Percentiles rank a stretch among this genome's conserved stretches.
These are phyloP conservation scores for Aspergillus panamensis DNA, from an alignment of 495 filamentous ascomycete genomes.

Conservation along the genomic window DNA sequence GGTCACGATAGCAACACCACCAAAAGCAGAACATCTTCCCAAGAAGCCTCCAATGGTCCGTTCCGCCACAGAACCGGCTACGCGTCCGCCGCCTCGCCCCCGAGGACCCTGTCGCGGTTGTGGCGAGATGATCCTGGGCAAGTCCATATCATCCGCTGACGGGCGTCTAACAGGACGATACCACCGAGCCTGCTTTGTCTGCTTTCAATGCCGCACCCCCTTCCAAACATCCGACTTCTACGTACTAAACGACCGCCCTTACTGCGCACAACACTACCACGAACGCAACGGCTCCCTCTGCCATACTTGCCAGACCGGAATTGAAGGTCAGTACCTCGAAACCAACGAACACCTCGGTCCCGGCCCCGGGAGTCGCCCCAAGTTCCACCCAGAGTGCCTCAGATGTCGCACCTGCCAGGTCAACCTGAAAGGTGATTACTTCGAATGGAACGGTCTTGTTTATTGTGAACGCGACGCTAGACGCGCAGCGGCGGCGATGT, in stretches of 20 bases:
- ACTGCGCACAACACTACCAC: conserved; percentile 92
- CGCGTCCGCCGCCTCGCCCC: conserved; percentile 31
- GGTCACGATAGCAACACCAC: not conserved
- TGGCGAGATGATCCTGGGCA: conserved; percentile 72
- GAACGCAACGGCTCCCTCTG: conserved; percentile 84
- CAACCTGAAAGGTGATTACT: conserved; percentile 65
- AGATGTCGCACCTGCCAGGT: conserved; percentile 59
- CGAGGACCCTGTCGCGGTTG: conserved; percentile 87
- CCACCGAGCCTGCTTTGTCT: conserved; percentile 92
- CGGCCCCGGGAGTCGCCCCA: conserved; percentile 54
- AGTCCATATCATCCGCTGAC: conserved; percentile 90
- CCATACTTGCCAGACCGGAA: conserved; percentile 71
- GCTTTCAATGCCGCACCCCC: conserved; percentile 73
- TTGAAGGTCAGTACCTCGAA: conserved; percentile 94
- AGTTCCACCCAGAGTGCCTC: conserved; percentile 87
- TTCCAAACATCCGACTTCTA: conserved; percentile 93
- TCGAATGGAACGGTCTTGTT: conserved; percentile 59
- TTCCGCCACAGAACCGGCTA: conserved; percentile 17
- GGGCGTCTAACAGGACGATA: conserved; percentile 91
- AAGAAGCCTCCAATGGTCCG: conserved; percentile 28
- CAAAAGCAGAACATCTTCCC: conserved; percentile 16
- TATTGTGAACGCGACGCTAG: conserved; percentile 89
- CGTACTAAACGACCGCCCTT: conserved; percentile 79
- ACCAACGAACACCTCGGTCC: conserved; percentile 48
- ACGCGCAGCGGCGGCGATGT: conserved; percentile 47